Percentiles rank a stretch among this genome's conserved stretches.
phyloP scores from a whole-genome alignment of 805 yeast species.

The Dipodascus geniculatus region DNA sequence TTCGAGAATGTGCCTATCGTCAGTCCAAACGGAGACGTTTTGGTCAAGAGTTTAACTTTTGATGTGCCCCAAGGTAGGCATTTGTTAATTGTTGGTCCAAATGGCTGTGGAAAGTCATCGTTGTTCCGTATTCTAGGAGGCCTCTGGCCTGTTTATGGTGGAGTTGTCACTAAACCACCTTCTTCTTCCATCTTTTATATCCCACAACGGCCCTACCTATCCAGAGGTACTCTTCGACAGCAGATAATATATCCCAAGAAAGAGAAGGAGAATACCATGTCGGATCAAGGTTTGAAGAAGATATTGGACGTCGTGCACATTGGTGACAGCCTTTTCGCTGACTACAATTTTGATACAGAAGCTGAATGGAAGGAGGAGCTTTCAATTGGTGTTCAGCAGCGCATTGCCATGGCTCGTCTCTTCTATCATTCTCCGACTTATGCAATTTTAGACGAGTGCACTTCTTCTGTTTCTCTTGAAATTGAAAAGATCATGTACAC shows the following conservation, averaged over 20 bases:
- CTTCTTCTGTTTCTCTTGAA: conserved; percentile 84
- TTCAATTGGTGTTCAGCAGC: conserved; percentile 84
- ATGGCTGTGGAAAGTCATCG: conserved; percentile 93
- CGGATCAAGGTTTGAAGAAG: conserved; percentile 25
- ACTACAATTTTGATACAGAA: conserved; percentile 51
- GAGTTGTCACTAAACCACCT: conserved; percentile 49
- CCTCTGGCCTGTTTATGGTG: conserved; percentile 69
- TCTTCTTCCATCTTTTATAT: conserved; percentile 66
- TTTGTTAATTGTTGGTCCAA: conserved; percentile 84
- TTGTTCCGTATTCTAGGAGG: conserved; percentile 86
- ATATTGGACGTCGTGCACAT: conserved; percentile 27
- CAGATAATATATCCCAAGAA: conserved; percentile 85
- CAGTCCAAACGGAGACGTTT: conserved; percentile 72
- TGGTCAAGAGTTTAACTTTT: conserved; percentile 57
- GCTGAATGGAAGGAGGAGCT: conserved; percentile 84
- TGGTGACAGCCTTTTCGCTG: conserved; percentile 24
- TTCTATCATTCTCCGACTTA: conserved; percentile 85
- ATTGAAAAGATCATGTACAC: conserved; percentile 84
- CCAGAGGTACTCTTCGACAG: conserved; percentile 69
- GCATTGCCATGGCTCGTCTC: conserved; percentile 85
- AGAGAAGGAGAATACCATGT: conserved; percentile 32
- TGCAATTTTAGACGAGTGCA: conserved; percentile 93
- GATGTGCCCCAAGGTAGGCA: conserved; percentile 73
- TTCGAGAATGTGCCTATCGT: conserved; percentile 69
- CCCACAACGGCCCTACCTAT: conserved; percentile 86